Conservation (phyloP, 306 rosid genomes). For the Prunus mira region DNA sequence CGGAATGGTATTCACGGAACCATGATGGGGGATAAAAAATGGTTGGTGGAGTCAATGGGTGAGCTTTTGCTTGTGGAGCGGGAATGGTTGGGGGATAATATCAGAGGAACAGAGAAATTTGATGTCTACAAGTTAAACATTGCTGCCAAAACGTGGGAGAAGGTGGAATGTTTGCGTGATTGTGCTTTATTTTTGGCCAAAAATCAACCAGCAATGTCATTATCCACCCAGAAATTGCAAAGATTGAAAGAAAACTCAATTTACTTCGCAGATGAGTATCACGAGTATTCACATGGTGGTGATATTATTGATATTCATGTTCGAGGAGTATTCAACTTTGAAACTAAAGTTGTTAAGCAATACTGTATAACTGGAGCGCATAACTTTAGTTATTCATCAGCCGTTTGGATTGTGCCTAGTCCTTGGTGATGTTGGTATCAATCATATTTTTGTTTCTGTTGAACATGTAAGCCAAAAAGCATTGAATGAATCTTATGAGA, state of each 20-base stretch:
- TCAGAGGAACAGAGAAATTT: background rate
- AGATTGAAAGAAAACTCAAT: background rate
- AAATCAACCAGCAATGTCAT: background rate
- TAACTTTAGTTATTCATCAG: background rate
- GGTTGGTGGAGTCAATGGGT: slow-evolving; percentile 1
- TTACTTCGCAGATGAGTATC: background rate
- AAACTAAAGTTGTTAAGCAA: background rate
- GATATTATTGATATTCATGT: too few species aligned
- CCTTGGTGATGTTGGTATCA: background rate
- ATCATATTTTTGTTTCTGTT: too few species aligned
- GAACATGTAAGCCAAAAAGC: too few species aligned
- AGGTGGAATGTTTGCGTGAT: background rate
- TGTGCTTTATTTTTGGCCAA: background rate
- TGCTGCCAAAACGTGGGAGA: background rate
- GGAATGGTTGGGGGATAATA: background rate
- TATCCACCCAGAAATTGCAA: background rate
- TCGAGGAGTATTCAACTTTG: background rate
- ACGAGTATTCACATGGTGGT: too few species aligned
- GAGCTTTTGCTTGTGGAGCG: background rate
- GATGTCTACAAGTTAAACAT: background rate
- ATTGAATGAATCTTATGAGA: too few species aligned
- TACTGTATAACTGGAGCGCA: background rate
- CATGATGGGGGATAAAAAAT: background rate
- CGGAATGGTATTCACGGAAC: background rate
- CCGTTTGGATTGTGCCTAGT: background rate